Percentiles rank a stretch among this genome's conserved stretches.
Conservation (phyloP, 352 stramenopile species). For the Albugo candida region DNA sequence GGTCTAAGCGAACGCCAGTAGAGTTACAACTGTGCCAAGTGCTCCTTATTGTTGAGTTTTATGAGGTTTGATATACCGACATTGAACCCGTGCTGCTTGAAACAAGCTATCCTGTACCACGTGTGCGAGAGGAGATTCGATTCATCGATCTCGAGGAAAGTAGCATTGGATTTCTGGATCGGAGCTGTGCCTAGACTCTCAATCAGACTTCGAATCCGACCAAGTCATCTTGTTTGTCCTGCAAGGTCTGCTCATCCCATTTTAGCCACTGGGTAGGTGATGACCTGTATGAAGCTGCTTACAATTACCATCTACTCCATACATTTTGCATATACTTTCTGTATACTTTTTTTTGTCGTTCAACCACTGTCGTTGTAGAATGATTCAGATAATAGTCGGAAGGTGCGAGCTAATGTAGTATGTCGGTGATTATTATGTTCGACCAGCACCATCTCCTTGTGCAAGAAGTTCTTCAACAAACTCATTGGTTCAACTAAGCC, state of each 20-base stretch:
- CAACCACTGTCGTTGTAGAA: conserved; percentile 20
- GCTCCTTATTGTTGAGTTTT: conserved; percentile 67
- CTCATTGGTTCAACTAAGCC: conserved; percentile 80
- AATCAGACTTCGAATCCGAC: conserved; percentile 54
- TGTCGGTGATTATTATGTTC: conserved; percentile 47
- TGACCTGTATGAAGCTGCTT: conserved; percentile 81
- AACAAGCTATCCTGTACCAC: conserved; percentile 59
- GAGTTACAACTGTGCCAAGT: conserved; percentile 14
- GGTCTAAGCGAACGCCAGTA: conserved; percentile 43
- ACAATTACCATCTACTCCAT: conserved; percentile 91
- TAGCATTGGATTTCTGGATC: neutral
- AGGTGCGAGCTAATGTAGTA: conserved; percentile 49
- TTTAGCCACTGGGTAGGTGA: conserved; percentile 75
- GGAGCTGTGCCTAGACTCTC: neutral
- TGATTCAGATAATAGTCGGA: conserved; percentile 30
- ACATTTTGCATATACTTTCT: conserved; percentile 85
- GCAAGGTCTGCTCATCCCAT: conserved; percentile 77
- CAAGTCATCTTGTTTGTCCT: conserved; percentile 68
- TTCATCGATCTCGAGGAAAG: conserved; percentile 13
- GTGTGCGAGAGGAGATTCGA: conserved; percentile 38
- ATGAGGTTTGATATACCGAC: conserved; percentile 80
- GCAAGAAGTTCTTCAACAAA: conserved; percentile 97
- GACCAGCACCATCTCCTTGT: conserved; percentile 97
- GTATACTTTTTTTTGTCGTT: conserved; percentile 72
- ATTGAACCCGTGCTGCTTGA: conserved; percentile 69